Base-by-base conservation (phyloP, 139 green algal genomes). In the Chlamydomonas incerta region DNA sequence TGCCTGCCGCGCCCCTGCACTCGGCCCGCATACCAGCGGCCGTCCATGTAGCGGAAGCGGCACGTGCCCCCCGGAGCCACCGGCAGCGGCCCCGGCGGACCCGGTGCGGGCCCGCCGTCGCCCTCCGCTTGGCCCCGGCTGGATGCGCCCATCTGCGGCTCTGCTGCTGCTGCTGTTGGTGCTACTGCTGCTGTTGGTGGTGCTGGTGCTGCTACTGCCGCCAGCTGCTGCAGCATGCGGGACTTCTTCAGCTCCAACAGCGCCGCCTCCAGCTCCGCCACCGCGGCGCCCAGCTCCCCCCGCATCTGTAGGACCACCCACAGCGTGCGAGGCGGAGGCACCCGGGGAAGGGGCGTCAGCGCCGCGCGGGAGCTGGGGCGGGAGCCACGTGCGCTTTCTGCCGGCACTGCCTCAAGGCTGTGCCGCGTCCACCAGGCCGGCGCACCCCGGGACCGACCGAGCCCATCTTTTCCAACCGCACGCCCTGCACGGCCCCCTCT, bases 31-130 rank as follows among this genome's bases (percentile, higher is more conserved):
- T 88, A 88, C 84, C 84, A 88, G 35, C 84, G 66, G 28, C 84
- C 84, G 65, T 88, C 84, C 35, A 80, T 63, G 84, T 83, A 83
- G 28, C 84, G 75, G 58, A 88, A 88, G 15, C 72, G 74, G 66
- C 65, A 82, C n/a, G n/a, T 10, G 60, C 63, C 67, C 62, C 76
- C 63, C 20, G 76, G 34, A 0, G 63, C 23, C 5, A 47, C 60
- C 10, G 17, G 52, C 33, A 13, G 67, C 18, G 67, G 1, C 17
- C 2, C 34, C 41, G 41, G n/a, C n/a, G n/a, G n/a, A n/a, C n/a
- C 41, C 8, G 5, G 6, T 50, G 41, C 41, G 6, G 60, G 17
- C 17, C 60, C 3, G 60, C 60, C 60, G 3, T 62, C 55, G 21
- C 21, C 55, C 11, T 62, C 55, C 20, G 52, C 52, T 15, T 58